phyloP scores from a whole-genome alignment of 805 yeast species.

The Sugiyamaella floridensis region DNA sequence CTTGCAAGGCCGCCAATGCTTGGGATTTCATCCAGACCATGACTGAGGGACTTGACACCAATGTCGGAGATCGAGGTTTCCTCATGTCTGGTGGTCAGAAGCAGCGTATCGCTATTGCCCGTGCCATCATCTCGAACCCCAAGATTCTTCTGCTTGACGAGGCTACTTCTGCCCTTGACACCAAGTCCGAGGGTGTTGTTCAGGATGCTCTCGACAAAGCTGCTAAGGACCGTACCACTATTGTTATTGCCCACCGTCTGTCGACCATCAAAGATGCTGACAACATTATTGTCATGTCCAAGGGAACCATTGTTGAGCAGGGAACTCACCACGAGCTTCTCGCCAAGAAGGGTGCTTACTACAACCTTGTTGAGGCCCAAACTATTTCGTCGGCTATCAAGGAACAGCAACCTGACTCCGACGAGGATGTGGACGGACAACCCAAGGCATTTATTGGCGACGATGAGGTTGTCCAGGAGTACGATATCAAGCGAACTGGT shows the following conservation, averaged over 20 bases:
- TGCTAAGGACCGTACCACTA: constrained; percentile 37
- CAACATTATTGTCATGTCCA: constrained; percentile 43
- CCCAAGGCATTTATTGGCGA: constrained; percentile 5
- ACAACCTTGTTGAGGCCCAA: constrained; percentile 32
- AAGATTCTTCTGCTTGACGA: constrained; percentile 54
- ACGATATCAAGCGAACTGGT: constrained; percentile 4
- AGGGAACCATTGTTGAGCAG: constrained; percentile 45
- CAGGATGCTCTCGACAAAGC: constrained; percentile 35
- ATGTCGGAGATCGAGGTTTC: constrained; percentile 53
- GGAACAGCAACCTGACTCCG: constrained; percentile 12
- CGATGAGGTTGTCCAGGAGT: constrained; percentile 7
- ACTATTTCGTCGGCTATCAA: constrained; percentile 18
- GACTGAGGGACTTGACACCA: constrained; percentile 76
- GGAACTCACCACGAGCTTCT: constrained; percentile 37
- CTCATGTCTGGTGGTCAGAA: constrained; percentile 65
- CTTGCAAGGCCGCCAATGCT: constrained; percentile 33
- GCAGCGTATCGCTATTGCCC: constrained; percentile 64
- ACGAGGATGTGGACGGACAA: constrained; percentile 10
- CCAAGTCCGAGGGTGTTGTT: constrained; percentile 36
- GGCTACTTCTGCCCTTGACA: constrained; percentile 56
- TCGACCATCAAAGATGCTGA: constrained; percentile 51
- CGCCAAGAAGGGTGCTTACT: constrained; percentile 23
- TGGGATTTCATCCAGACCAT: constrained; percentile 42
- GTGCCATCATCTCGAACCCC: constrained; percentile 61
- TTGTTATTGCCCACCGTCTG: constrained; percentile 51